A percentile compares a stretch with the other conserved stretches of the same genome.
Evolutionary conservation across 306 rosid species (phyloP).

Genomic region (Dalbergia cochinchinensis): DNA sequence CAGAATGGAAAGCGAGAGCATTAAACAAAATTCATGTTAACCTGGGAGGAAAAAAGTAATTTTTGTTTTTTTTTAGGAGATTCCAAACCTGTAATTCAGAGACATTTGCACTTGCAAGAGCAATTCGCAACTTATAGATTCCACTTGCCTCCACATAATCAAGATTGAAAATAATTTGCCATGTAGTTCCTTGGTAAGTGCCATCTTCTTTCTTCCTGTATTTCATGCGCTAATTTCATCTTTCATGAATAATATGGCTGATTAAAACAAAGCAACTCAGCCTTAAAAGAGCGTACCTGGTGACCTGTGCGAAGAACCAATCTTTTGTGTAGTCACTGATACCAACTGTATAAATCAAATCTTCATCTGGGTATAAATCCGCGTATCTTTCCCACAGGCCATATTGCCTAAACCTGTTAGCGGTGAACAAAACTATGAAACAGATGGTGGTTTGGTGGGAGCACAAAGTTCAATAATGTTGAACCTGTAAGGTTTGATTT

Average conservation of each 20-base stretch:
- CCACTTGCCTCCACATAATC: constrained; percentile 50
- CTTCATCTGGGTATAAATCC: constrained; percentile 71
- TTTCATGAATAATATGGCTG: not conserved
- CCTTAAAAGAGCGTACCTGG: constrained; percentile 57
- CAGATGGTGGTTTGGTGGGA: not conserved
- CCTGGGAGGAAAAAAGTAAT: not conserved
- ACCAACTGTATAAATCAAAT: constrained; percentile 70
- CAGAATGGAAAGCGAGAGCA: not conserved
- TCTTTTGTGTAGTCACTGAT: constrained; percentile 67
- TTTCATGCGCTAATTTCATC: constrained; percentile 5
- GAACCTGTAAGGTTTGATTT: not conserved
- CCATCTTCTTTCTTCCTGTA: constrained; percentile 67
- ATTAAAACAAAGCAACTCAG: not conserved
- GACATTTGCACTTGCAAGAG: constrained; percentile 77
- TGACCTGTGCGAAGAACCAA: constrained; percentile 93
- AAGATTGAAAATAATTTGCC: constrained; percentile 83
- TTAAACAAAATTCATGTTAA: constrained; percentile 18
- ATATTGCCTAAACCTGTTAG: constrained; percentile 74
- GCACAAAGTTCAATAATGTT: not conserved
- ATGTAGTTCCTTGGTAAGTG: constrained; percentile 82
- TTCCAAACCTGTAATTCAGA: constrained; percentile 74
- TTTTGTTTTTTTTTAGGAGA: not conserved
- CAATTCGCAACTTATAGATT: constrained; percentile 69
- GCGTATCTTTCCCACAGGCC: constrained; percentile 94
- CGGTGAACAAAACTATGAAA: not conserved